Percentiles rank a stretch among this genome's conserved stretches.
Conservation (phyloP, 2,329 filamentous ascomycete genomes). For the Xylaria arbuscula region DNA sequence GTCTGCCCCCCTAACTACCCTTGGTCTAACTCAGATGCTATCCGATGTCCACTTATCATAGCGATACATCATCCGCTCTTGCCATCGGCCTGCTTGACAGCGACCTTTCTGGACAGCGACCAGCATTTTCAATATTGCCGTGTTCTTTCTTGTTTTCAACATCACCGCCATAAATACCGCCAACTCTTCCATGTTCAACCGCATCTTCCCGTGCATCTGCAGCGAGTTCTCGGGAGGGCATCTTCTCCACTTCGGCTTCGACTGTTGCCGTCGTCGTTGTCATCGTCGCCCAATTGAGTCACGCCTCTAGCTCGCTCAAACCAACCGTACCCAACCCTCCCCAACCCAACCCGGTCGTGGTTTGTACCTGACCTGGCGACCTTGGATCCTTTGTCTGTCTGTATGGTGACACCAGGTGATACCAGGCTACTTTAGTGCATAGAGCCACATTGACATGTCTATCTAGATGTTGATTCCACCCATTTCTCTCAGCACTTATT, state of each 20-base stretch:
- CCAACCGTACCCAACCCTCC: background rate
- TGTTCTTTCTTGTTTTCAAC: background rate
- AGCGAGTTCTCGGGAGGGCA: background rate
- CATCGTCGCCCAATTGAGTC: background rate
- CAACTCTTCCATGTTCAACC: too few relatives aligned
- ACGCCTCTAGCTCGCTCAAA: background rate
- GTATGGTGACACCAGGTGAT: too few relatives aligned
- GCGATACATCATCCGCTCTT: background rate
- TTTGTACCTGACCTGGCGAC: background rate
- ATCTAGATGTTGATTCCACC: too few relatives aligned
- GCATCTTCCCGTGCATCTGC: background rate
- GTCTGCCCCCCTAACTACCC: background rate
- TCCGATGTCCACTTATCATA: background rate
- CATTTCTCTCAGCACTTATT: too few relatives aligned
- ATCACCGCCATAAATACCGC: too few relatives aligned
- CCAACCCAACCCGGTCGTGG: background rate
- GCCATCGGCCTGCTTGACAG: background rate
- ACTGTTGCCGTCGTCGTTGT: background rate
- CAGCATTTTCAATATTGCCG: background rate
- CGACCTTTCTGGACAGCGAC: background rate
- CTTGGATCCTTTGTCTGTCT: background rate
- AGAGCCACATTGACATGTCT: too few relatives aligned
- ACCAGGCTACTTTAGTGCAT: too few relatives aligned
- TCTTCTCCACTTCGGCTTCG: constrained; percentile 1
- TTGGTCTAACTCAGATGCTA: background rate